Base-by-base conservation (phyloP, 179 eudicot genomes). In the Actinidia polygama region DNA sequence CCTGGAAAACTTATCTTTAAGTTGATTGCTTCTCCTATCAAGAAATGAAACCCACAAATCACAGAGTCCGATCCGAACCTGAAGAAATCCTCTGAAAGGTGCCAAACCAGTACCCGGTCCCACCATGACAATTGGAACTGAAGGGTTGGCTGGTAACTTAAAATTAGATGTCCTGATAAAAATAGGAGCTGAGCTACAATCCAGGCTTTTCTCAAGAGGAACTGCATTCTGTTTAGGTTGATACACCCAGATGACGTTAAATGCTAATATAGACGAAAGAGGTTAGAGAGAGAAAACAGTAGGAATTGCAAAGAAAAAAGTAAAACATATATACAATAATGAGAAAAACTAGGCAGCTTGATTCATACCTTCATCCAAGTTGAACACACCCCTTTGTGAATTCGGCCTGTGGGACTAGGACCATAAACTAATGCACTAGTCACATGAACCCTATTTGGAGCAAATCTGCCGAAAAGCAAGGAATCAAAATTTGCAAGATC, bases 91-190 rank as follows among this genome's bases (percentile, higher is more conserved):
- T 87, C 98, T 89, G 86, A 94, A 94, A 64, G 98, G 98, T 16
- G 98, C 98, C 83, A 94, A 86, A 23, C 98, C 98, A 49, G 98
- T 94, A 47, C 98, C 98, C 0, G 98, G 98, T 46, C 98, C 98
- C 73, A 94, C 89, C 98, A 94, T 92, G 77, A 94, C 86, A 77
- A 94, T 84, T 49, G 98, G 98, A 70, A 92, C 86, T 44, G 82
- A 75, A 50, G 91, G 75, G 79, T 94, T 92, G 24, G 90, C 81
- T 55, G 98, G 98, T 71, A 94, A 92, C 69, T 80, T 93, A 81
- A 94, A 94, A 84, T 93, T 93, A 64, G 98, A 94, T 83, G 88
- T 91, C 87, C 97, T 88, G 82, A 93, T 94, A 84, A 84, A 94
- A 71, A 94, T 87, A 55, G 98, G 98, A 44, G 98, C 97, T 90